Evolutionary conservation across 495 filamentous ascomycete genomes (phyloP), one percentile per base, ranked within the genome.

Genomic region (Penicillium paradoxum): DNA sequence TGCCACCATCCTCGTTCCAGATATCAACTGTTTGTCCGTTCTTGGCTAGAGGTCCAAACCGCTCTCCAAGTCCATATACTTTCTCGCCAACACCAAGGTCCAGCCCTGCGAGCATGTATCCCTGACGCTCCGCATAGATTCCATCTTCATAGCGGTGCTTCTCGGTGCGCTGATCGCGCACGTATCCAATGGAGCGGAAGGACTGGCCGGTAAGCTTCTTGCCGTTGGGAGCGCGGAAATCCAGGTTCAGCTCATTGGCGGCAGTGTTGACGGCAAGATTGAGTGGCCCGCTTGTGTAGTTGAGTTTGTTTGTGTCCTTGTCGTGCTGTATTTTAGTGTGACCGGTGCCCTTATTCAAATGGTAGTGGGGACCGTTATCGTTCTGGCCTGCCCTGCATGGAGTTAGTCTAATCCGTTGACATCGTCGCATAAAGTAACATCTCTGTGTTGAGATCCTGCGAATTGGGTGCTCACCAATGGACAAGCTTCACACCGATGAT

Each of bases 1-100:
- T 88, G 8, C 85, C 85, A 2, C 86, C 85, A 56, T 90, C 85
- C 29, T 82, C 80, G 51, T 88, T 88, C 83, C 84, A 88, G 17
- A 89, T 76, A 46, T 78, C 76, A 2, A 90, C 73, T 4, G 71
- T 74, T 63, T 88, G 84, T 8, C 85, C 85, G 29, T 87, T 83
- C 63, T 86, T 87, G 55, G 83, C 82, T 49, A 87, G 84, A 1
- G 81, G 77, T 0, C 85, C 85, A 53, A 90, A 90, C 14, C 85
- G 74, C 61, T 88, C 84, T 2, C 85, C 86, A 0, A 88, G 77
- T 0, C 86, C 84, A 64, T 85, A 84, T 9, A 90, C 71, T 2
- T 80, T 78, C 65, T 89, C 86, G 17, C 84, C 81, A 4, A 88
- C 83, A 2, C 76, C 71, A 0, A 88, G 72, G 27, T 83, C 82